Conservation (phyloP, 2,329 filamentous ascomycete genomes). For the Fusarium lyarnte region DNA sequence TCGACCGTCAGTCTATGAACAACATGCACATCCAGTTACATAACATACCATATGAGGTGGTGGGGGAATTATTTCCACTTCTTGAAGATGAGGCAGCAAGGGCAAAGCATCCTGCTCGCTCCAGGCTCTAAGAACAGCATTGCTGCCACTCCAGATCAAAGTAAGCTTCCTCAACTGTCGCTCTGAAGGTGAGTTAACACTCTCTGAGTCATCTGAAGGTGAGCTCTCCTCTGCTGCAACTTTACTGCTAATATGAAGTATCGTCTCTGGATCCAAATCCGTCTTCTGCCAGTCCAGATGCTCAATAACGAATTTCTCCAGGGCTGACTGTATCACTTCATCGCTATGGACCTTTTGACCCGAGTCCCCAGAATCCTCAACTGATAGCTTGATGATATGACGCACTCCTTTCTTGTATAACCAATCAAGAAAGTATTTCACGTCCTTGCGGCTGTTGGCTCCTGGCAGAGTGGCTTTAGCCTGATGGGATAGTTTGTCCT, state of each 20-base stretch:
- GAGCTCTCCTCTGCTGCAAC: background rate
- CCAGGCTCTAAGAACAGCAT: background rate
- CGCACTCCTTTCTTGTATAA: background rate
- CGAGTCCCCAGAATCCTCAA: background rate
- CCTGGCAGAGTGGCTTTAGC: background rate
- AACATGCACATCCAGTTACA: background rate
- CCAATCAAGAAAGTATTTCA: background rate
- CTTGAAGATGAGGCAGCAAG: background rate
- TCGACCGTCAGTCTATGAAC: background rate
- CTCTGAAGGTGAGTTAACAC: background rate
- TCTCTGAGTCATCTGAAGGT: background rate
- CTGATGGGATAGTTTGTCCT: background rate
- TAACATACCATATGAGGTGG: background rate
- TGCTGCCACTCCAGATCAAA: background rate
- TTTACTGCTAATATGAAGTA: background rate
- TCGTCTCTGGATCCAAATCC: background rate
- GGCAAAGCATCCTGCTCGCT: background rate
- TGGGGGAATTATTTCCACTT: background rate
- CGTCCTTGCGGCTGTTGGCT: background rate
- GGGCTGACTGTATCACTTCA: background rate
- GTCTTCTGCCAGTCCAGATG: background rate
- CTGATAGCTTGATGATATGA: background rate
- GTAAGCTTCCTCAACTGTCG: background rate
- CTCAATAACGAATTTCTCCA: background rate
- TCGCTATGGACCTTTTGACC: background rate